phyloP scores from a whole-genome alignment of 345 rosid genomes.

The Corchorus capsularis region DNA sequence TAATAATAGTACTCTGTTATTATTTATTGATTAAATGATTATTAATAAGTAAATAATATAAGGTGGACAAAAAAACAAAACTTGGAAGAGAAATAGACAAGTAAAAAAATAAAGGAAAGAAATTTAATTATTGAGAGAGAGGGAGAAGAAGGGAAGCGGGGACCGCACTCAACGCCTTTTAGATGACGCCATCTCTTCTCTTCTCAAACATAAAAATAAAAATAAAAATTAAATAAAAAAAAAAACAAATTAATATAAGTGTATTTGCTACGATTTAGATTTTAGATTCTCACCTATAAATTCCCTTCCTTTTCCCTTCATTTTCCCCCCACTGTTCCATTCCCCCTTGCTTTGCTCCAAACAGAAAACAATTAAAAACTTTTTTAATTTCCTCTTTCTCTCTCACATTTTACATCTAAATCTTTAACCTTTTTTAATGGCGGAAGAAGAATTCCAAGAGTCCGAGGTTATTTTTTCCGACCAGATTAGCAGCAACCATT shows the following conservation, averaged over 20 bases:
- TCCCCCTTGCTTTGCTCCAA: neutral
- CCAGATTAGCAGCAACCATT: conserved; percentile 9
- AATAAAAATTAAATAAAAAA: conserved; percentile 15
- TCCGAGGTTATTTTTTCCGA: conserved; percentile 52
- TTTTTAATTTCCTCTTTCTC: neutral
- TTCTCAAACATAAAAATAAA: conserved; percentile 19
- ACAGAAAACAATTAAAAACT: conserved; percentile 3
- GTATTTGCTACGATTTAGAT: conserved; percentile 41
- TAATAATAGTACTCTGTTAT: neutral
- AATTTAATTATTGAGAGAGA: conserved; percentile 20
- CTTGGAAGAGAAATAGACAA: conserved; percentile 33
- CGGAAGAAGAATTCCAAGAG: conserved; percentile 53
- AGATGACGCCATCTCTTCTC: conserved; percentile 40
- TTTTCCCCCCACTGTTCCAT: conserved; percentile 20
- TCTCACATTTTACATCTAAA: neutral
- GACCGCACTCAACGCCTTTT: conserved; percentile 31
- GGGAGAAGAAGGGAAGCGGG: conserved; percentile 25
- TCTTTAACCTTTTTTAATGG: conserved; percentile 7
- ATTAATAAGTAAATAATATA: neutral
- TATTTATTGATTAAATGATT: conserved; percentile 1
- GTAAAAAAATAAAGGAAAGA: neutral
- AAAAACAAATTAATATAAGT: conserved; percentile 17
- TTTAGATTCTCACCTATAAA: conserved; percentile 34
- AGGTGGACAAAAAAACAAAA: conserved; percentile 15
- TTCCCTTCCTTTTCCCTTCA: conserved; percentile 11